Evolutionary conservation across 768 basidiomycete species (phyloP).

Genomic region (Termitomyces sp.): DNA sequence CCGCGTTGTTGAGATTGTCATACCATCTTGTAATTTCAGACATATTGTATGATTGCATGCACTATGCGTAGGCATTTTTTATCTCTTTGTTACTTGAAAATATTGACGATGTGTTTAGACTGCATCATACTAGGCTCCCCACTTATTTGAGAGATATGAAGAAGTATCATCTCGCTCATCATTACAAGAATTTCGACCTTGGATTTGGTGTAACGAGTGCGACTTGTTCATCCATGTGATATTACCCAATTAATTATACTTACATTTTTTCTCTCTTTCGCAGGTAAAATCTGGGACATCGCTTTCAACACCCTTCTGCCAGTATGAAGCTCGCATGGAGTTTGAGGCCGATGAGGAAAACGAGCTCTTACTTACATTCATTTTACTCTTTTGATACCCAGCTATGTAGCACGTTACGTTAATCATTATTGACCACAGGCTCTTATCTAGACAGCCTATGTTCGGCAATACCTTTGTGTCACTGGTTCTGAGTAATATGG

Average conservation of each 20-base stretch:
- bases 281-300: conserved; percentile 91
- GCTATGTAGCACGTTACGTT: not conserved
- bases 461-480: not conserved
- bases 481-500: not conserved
- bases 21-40: conserved; percentile 34
- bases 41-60: conserved; percentile 84
- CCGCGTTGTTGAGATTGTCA: not conserved
- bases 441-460: not conserved
- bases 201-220: conserved; percentile 94
- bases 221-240: conserved; percentile 17
- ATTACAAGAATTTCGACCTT: conserved; percentile 97
- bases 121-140: conserved; percentile 85
- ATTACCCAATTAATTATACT: not conserved
- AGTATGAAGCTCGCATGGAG: conserved; percentile 31
- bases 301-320: conserved; percentile 81
- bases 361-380: not conserved
- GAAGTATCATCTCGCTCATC: conserved; percentile 95
- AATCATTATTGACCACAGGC: not conserved
- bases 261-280: not conserved
- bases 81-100: not conserved
- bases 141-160: conserved; percentile 89
- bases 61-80: conserved; percentile 67
- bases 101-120: conserved; percentile 25
- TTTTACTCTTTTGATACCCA: not conserved
- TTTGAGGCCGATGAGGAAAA: not conserved